phyloP scores from a whole-genome alignment of 192 early-diverging fungal species.

The Coemansia umbellata region DNA sequence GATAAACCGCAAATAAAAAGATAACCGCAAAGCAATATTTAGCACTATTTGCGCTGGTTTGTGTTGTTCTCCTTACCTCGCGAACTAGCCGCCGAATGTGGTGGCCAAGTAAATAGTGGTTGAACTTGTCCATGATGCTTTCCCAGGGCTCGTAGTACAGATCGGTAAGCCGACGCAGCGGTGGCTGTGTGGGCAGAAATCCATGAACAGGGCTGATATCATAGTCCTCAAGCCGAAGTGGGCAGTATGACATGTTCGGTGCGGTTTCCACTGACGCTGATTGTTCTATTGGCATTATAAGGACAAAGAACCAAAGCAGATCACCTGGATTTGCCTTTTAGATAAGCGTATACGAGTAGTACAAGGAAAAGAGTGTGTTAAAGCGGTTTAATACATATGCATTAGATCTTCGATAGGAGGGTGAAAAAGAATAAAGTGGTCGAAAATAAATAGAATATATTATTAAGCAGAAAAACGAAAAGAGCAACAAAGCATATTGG shows the following conservation, averaged over 20 bases:
- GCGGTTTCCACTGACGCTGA: too few relatives aligned
- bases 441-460: not conserved
- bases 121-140: constrained; percentile 69
- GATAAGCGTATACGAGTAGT: too few relatives aligned
- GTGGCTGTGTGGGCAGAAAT: constrained; percentile 78
- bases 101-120: constrained; percentile 67
- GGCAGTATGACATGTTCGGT: constrained; percentile 11
- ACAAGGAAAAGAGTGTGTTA: too few relatives aligned
- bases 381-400: too few relatives aligned
- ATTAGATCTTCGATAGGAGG: too few relatives aligned
- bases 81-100: constrained; percentile 61
- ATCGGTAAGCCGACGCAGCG: constrained; percentile 67
- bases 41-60: not conserved
- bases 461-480: not conserved
- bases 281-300: constrained; percentile 4
- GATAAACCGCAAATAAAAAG: not conserved
- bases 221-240: constrained; percentile 65
- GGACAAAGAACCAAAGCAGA: too few relatives aligned
- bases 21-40: not conserved
- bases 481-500: too few relatives aligned
- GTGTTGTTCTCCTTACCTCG: constrained; percentile 53
- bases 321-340: too few relatives aligned
- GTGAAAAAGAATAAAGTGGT: too few relatives aligned
- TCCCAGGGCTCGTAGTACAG: constrained; percentile 90
- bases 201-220: constrained; percentile 80